Conservation (phyloP, 192 early-diverging fungal genomes). For the Glomus cerebriforme region DNA sequence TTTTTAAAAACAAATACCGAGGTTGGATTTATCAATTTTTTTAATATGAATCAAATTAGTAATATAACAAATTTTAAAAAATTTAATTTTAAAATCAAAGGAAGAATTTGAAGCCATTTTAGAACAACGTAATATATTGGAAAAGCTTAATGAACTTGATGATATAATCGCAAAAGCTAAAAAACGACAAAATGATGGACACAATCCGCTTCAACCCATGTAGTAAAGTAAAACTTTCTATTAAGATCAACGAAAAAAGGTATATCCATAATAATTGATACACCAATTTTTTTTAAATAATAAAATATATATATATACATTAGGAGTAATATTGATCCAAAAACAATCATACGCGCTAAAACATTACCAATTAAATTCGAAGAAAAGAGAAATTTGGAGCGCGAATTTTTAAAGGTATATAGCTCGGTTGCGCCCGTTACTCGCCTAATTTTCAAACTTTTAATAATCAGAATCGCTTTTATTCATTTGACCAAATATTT, state of each 20-base stretch:
- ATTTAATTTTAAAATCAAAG: neutral
- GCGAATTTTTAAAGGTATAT: constrained; percentile 21
- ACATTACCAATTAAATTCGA: neutral
- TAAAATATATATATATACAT: neutral
- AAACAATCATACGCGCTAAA: constrained; percentile 9
- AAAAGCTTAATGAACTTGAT: constrained; percentile 20
- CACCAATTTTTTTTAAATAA: neutral
- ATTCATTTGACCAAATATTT: too few relatives aligned
- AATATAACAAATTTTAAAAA: too few relatives aligned
- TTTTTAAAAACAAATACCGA: constrained; percentile 8
- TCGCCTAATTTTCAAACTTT: too few relatives aligned
- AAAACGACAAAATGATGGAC: neutral
- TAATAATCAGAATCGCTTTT: too few relatives aligned
- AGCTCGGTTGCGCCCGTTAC: too few relatives aligned
- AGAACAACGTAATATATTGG: neutral
- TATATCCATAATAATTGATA: neutral
- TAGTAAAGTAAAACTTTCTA: neutral
- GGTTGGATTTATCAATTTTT: neutral
- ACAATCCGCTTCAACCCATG: neutral
- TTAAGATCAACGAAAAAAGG: neutral
- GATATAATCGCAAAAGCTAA: constrained; percentile 10
- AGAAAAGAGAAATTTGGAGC: constrained; percentile 7
- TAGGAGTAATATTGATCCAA: neutral
- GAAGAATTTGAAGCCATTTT: constrained; percentile 16
- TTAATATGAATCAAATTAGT: neutral